Evolutionary conservation across 495 filamentous ascomycete genomes (phyloP).

Genomic region (Lichina pygmaea): DNA sequence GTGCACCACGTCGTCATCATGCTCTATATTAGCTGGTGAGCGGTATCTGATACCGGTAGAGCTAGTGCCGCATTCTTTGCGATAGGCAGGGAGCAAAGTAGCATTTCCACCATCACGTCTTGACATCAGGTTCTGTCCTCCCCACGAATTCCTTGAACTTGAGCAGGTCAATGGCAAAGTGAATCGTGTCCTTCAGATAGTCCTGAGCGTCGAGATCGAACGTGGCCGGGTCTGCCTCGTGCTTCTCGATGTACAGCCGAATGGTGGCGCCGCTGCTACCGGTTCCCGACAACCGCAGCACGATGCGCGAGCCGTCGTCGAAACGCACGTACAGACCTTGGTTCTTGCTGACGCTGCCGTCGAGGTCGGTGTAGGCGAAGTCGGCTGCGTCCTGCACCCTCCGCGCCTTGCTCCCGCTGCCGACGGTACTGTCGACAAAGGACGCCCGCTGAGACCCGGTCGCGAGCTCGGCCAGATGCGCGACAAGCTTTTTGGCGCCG

Average conservation of each 20-base stretch:
- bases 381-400: constrained; percentile 77
- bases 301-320: constrained; percentile 78
- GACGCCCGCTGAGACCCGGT: constrained; percentile 34
- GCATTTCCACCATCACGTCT: constrained; percentile 30
- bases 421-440: constrained; percentile 70
- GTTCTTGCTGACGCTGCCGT: constrained; percentile 83
- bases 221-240: constrained; percentile 46
- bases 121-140: constrained; percentile 77
- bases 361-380: constrained; percentile 91
- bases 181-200: constrained; percentile 76
- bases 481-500: constrained; percentile 69
- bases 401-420: constrained; percentile 51
- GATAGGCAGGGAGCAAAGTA: too few relatives aligned
- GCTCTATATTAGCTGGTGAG: too few relatives aligned
- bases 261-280: constrained; percentile 90
- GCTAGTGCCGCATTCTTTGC: too few relatives aligned
- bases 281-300: constrained; percentile 81
- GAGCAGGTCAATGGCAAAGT: constrained; percentile 55
- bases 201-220: constrained; percentile 64
- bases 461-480: constrained; percentile 36
- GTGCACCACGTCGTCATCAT: too few relatives aligned
- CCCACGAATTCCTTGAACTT: constrained; percentile 78
- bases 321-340: constrained; percentile 91
- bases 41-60: too few relatives aligned
- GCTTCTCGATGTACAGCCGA: constrained; percentile 85